Percentiles rank a stretch among this genome's conserved stretches.
Conservation (phyloP, 306 rosid genomes). For the Ammopiptanthus mongolicus region DNA sequence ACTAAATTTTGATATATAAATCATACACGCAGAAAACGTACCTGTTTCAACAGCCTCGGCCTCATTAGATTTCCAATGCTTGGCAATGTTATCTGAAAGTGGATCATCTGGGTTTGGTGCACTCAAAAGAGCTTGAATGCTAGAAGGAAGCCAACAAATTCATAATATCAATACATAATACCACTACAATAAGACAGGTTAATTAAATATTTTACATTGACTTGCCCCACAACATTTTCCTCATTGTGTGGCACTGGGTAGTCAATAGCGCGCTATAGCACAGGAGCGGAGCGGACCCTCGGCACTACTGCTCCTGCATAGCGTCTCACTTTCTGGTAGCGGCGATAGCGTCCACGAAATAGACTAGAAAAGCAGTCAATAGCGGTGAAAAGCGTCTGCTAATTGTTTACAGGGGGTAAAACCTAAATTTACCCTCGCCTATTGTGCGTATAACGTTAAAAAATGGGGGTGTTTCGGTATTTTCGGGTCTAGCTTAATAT, state of each 20-base stretch:
- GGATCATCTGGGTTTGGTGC: constrained; percentile 98
- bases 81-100: constrained; percentile 91
- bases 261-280: too few relatives aligned
- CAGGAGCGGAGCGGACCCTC: too few relatives aligned
- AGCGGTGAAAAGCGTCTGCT: too few relatives aligned
- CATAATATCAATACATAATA: background rate
- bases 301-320: too few relatives aligned
- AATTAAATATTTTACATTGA: background rate
- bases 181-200: background rate
- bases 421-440: too few relatives aligned
- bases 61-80: constrained; percentile 91
- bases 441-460: too few relatives aligned
- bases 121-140: constrained; percentile 94
- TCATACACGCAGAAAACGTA: background rate
- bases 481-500: too few relatives aligned
- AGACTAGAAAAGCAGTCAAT: too few relatives aligned
- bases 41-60: constrained; percentile 97
- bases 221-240: background rate
- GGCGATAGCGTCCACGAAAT: too few relatives aligned
- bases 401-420: too few relatives aligned
- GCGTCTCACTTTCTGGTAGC: too few relatives aligned
- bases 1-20: background rate
- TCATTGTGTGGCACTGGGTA: background rate
- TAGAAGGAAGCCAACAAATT: constrained; percentile 5
- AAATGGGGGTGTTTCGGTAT: too few relatives aligned